Evolutionary conservation across 192 early-diverging fungal species (phyloP), one percentile per base, ranked within the genome.

Genomic region (Backusella morwellensis): DNA sequence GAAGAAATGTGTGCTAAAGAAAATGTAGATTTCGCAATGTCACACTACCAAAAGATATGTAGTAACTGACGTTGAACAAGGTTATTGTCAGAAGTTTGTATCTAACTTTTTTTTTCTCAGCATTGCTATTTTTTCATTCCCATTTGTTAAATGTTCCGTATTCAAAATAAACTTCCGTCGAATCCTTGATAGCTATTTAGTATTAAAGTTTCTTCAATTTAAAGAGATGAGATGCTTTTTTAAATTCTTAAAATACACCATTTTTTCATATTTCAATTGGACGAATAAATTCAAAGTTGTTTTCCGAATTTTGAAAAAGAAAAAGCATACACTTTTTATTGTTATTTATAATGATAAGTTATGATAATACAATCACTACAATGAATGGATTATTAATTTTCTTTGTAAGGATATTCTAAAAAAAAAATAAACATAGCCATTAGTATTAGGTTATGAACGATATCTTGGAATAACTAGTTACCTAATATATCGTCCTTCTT

Each of bases 401-500:
- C 73, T 26, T 74, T 74, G 19, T 66, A 74, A 38, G 73, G 73
- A 42, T 74, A 74, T 38, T 74, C 73, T 74, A 66, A 19, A 50
- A 7, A 50, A 7, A 50, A n/a, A 4, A 66, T 15, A 14, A 66
- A 4, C 2, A 23, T 66, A 6, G 11, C 4, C 26, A 32, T 32
- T 32, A 32, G 1, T 6, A 26, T 40, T 40, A 11, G 38, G 9
- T 40, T 40, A 40, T 66, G 2, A 66, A 32, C 15, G 15, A 29
- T 8, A 11, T 14, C 36, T 70, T 9, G 8, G 17, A 38, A 35
- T 6, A 1, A 0, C 32, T 7, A 35, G 52, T 54, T 80, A 83
- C 82, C 82, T 19, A 80, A 50, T 9, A 63, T 19, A 35, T 75
- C 82, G 69, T 91, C 91, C 80, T 95, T 97, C 56, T 91, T 87